Base-by-base conservation (phyloP, 2,329 filamentous ascomycete species). In the Sporothrix luriei region DNA sequence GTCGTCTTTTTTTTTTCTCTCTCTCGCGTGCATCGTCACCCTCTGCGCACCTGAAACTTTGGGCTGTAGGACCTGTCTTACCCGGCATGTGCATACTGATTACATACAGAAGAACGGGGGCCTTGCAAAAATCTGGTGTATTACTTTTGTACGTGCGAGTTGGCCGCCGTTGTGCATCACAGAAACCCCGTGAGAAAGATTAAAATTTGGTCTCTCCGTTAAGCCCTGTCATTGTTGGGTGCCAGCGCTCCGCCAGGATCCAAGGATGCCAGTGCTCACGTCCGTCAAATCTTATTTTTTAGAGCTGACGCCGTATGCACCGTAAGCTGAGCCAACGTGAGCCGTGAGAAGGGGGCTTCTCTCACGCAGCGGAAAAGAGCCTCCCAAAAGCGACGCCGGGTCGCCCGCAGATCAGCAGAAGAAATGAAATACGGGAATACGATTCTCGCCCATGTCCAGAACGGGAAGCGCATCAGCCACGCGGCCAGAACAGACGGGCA, bases 31-130 rank as follows among this genome's bases (percentile, higher is more conserved):
- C 16, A 21, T 33, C 33, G 6, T 29, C 40, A 7, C 26, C 2
- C 21, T 26, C 38, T 38, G 38, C 21, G 29, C 55, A 52, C 57
- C 40, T 68, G 66, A 68, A 68, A 68, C 52, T 40, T 19, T 48
- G 6, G 65, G 40, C 52, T 33, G 52, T 49, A 68, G 66, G 66
- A 68, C 66, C 40, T 66, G 64, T 66, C 64, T 54, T 43, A 66
- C 49, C 49, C 33, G 33, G 19, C 33, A 55, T 66, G 64, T 54
- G 9, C 43, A 24, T 10, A n/a, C 19, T 10, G 16, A 5, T 26
- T 54, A 62, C 38, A 38, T 48, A 65, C 21, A 6, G 4, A 14
- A 14, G 40, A 3, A 11, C n/a, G 38, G 26, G 51, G 26, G 38
- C 26, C 43, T 13, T 51, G 62, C 43, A 51, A n/a, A 40, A 33